These are phyloP conservation scores for Spiromastix sp. DNA, from an alignment of 2,329 filamentous ascomycete species.

Conservation along the genomic window DNA sequence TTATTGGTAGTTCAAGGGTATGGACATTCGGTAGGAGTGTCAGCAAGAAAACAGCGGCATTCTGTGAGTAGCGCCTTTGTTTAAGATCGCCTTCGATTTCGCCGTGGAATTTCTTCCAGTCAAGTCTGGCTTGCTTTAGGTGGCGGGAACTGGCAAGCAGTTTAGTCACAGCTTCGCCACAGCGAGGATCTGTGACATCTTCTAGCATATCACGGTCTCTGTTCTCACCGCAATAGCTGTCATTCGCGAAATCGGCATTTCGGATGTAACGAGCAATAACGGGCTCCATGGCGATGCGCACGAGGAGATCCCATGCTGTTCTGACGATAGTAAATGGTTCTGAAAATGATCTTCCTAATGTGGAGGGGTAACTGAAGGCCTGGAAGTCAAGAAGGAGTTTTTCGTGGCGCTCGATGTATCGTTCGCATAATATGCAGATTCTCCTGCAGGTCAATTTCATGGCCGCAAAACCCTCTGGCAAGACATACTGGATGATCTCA, in stretches of 20 bases:
- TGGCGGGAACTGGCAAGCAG: slow-evolving; percentile 14
- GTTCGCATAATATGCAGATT: no score
- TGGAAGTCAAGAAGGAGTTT: no score
- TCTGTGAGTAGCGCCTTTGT: slow-evolving; percentile 14
- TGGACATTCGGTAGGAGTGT: slow-evolving; percentile 16
- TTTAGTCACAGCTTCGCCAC: slow-evolving; percentile 11
- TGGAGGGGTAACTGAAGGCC: no score
- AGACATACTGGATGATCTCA: no score
- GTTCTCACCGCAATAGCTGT: slow-evolving; percentile 8
- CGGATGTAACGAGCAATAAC: slow-evolving; percentile 15
- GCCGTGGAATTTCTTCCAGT: slow-evolving; percentile 17
- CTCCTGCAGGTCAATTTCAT: no score
- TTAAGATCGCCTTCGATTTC: slow-evolving; percentile 14
- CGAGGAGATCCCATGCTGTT: slow-evolving; percentile 16
- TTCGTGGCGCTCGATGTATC: no score
- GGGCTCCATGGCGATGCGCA: slow-evolving; percentile 15
- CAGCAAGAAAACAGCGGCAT: slow-evolving; percentile 16
- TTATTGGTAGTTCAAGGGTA: slow-evolving; percentile 11
- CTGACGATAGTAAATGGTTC: no score
- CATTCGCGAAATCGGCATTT: slow-evolving; percentile 11
- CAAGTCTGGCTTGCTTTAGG: slow-evolving; percentile 14
- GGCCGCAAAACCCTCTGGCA: no score
- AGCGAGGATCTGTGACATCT: slow-evolving; percentile 10
- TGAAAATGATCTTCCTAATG: no score
- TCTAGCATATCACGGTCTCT: slow-evolving; percentile 7